Conservation (phyloP, 371 early-diverging fungal species). For the Lichtheimia hyalospora region DNA sequence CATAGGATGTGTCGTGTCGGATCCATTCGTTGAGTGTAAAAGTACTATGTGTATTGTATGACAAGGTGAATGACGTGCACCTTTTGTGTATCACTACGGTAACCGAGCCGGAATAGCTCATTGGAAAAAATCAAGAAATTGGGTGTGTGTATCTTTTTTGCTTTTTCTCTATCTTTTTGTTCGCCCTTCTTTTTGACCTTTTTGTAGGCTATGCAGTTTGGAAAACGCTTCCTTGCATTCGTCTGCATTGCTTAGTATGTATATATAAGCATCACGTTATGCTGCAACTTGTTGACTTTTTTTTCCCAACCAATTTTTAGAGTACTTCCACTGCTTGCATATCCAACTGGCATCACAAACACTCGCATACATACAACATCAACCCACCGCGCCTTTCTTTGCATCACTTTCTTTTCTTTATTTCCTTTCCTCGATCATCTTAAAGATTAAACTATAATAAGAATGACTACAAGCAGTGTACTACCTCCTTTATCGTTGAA, state of each 20-base stretch:
- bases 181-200: neutral
- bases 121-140: neutral
- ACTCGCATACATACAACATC: too few species aligned
- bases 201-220: neutral
- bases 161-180: neutral
- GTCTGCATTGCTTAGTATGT: neutral
- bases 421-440: neutral
- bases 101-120: neutral
- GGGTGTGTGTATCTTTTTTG: neutral
- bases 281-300: neutral
- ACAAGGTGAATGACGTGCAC: too few species aligned
- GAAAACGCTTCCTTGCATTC: neutral
- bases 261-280: neutral
- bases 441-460: neutral
- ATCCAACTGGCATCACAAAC: neutral
- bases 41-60: too few species aligned
- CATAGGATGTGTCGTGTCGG: too few species aligned
- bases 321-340: neutral
- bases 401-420: neutral
- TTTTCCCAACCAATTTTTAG: neutral
- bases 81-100: too few species aligned
- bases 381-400: too few species aligned
- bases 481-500: slow-evolving; percentile 11
- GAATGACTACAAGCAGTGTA: neutral
- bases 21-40: too few species aligned